Base-by-base conservation (phyloP, 495 filamentous ascomycete genomes). In the Hypoxylon perforatum region DNA sequence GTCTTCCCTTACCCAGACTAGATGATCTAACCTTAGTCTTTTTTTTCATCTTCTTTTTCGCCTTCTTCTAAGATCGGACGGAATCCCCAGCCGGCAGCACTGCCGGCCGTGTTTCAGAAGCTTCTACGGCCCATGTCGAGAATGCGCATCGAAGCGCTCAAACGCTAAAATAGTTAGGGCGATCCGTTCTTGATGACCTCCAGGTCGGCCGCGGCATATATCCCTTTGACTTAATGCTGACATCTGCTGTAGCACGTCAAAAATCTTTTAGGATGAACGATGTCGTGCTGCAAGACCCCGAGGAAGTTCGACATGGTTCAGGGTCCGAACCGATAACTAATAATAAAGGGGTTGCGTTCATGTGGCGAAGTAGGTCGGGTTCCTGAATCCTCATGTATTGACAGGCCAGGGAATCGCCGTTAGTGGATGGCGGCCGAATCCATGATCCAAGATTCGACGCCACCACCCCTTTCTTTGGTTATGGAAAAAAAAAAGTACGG, bases 141-240 rank as follows among this genome's bases (percentile, higher is more conserved):
- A 69, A 69, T 47, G 55, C 46, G 66, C 61, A 69, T 69, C 56
- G 61, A 65, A 65, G 66, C 39, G 61, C 45, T 61, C 61, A 64
- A 69, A 61, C 66, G 66, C 66, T 69, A 69, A 69, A 61, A 65
- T 69, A 54, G 33, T 56, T 63, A 69, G 61, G 66, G 47, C 45
- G 66, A 64, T 36, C 61, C 56, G 48, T 47, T 58, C 46, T 61
- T 69, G 61, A 45, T 19, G 19, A 49, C 61, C 55, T 60, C 65
- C 23, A 69, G 55, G 65, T 69, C 50, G 30, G 52, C 61, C 56
- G 45, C 66, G 66, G 56, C 50, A 61, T 58, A 57, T 47, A 39
- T 57, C 33, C 45, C 45, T 33, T 46, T 47, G 46, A 63, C 50
- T 64, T 65, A 60, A 65, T 64, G 57, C 57, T 69, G 61, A 69